Conservation (phyloP, 176 grass and related monocot species). For the Triticum timopheevii region DNA sequence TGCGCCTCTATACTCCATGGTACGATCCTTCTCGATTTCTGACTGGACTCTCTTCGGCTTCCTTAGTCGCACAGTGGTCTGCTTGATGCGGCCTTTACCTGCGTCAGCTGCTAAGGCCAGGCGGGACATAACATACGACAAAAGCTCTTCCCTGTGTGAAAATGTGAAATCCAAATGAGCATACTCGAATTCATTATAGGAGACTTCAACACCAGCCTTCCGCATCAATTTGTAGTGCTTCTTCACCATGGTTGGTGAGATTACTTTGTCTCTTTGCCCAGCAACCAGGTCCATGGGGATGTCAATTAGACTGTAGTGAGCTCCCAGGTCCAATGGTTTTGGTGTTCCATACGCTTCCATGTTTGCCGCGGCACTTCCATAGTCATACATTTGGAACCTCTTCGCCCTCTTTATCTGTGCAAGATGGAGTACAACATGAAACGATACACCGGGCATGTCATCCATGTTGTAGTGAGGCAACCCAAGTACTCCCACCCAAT, state of each 20-base stretch:
- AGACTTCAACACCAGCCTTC: constrained; percentile 64
- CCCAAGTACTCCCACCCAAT: constrained; percentile 90
- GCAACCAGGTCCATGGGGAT: constrained; percentile 83
- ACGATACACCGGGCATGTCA: constrained; percentile 96
- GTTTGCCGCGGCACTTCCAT: constrained; percentile 68
- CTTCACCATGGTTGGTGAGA: constrained; percentile 91
- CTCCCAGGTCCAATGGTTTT: constrained; percentile 81
- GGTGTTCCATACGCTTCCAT: constrained; percentile 77
- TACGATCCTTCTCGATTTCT: constrained; percentile 17
- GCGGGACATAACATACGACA: constrained; percentile 86
- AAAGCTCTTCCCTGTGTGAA: constrained; percentile 87
- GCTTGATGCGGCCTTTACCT: constrained; percentile 41
- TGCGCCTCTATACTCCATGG: background rate
- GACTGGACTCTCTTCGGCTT: constrained; percentile 45
- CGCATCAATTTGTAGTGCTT: constrained; percentile 89
- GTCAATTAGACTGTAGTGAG: constrained; percentile 72
- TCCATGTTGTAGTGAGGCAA: constrained; percentile 98
- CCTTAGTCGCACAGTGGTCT: constrained; percentile 40
- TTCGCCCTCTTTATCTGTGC: constrained; percentile 80
- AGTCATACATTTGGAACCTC: constrained; percentile 94
- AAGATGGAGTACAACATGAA: constrained; percentile 86
- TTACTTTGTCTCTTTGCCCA: constrained; percentile 72
- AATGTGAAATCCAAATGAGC: constrained; percentile 99
- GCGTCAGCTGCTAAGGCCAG: constrained; percentile 43
- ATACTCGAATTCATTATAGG: constrained; percentile 96